Percentiles rank a stretch among this genome's conserved stretches.
Conservation (phyloP, 768 basidiomycete genomes). For the Calocera cornea region DNA sequence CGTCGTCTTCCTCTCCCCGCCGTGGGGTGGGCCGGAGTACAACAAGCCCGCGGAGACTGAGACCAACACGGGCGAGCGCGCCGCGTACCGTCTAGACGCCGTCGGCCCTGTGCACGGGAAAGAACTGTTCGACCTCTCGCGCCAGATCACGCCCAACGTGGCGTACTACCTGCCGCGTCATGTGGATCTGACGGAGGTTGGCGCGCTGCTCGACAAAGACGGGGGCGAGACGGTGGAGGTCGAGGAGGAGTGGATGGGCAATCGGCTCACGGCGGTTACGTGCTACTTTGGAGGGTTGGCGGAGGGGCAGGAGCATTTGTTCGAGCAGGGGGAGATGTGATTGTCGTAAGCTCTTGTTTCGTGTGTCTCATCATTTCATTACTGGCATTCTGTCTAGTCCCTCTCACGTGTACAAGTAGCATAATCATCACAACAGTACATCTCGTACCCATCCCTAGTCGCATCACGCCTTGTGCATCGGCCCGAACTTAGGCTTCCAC, state of each 20-base stretch:
- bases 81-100: constrained; percentile 52
- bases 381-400: neutral
- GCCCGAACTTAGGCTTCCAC: neutral
- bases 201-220: constrained; percentile 31
- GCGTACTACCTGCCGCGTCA: constrained; percentile 88
- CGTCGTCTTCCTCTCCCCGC: constrained; percentile 84
- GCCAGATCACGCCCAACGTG: constrained; percentile 62
- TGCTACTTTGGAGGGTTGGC: constrained; percentile 86
- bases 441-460: too few relatives aligned
- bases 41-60: constrained; percentile 20
- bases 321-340: neutral
- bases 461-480: neutral
- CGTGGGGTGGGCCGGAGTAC: constrained; percentile 85
- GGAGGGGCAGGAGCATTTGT: constrained; percentile 50
- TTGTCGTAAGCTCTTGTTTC: neutral
- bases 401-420: neutral
- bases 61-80: constrained; percentile 26
- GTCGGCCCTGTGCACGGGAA: constrained; percentile 72
- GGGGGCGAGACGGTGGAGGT: constrained; percentile 60
- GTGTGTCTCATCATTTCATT: neutral
- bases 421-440: neutral
- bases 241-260: constrained; percentile 94
- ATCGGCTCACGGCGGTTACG: constrained; percentile 83
- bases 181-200: constrained; percentile 56
- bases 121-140: constrained; percentile 63